Evolutionary conservation across 139 green algal species (phyloP).

Genomic region (Zygnema circumcarinatum): DNA sequence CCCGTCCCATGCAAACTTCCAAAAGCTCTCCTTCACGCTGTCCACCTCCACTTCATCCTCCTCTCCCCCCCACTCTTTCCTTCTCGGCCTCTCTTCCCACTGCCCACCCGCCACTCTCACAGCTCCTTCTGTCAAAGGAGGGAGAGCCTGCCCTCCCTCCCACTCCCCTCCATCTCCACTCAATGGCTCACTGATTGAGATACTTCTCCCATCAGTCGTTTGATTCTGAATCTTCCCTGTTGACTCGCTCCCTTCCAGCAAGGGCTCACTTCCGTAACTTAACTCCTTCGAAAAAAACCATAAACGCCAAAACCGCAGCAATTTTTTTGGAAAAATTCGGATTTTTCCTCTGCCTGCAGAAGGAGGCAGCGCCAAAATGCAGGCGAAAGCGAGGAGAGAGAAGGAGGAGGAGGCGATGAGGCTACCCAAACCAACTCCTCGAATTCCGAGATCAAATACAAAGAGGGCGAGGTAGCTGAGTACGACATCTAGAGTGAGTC

Average conservation of each 20-base stretch:
- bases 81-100: background rate
- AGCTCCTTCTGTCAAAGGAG: background rate
- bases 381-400: background rate
- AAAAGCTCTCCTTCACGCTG: slow-evolving; percentile 8
- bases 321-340: slow-evolving; percentile 20
- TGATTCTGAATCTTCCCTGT: background rate
- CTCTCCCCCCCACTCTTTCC: background rate
- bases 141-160: background rate
- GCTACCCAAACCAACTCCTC: slow-evolving; percentile 31
- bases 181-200: background rate
- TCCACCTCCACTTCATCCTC: background rate
- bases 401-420: background rate
- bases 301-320: background rate
- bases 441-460: slow-evolving; percentile 31
- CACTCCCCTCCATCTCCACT: background rate
- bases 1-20: slow-evolving; percentile 65
- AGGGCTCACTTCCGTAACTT: background rate
- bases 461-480: slow-evolving; percentile 48
- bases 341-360: slow-evolving; percentile 38
- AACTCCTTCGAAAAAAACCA: background rate
- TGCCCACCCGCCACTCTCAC: slow-evolving; percentile 45
- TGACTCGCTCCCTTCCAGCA: background rate
- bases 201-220: background rate
- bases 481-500: slow-evolving; percentile 66
- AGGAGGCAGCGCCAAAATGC: slow-evolving; percentile 31